A percentile compares a stretch with the other conserved stretches of the same genome.
Evolutionary conservation across 148 eudicot genomes (phyloP).

Genomic region (Diospyros kaki): DNA sequence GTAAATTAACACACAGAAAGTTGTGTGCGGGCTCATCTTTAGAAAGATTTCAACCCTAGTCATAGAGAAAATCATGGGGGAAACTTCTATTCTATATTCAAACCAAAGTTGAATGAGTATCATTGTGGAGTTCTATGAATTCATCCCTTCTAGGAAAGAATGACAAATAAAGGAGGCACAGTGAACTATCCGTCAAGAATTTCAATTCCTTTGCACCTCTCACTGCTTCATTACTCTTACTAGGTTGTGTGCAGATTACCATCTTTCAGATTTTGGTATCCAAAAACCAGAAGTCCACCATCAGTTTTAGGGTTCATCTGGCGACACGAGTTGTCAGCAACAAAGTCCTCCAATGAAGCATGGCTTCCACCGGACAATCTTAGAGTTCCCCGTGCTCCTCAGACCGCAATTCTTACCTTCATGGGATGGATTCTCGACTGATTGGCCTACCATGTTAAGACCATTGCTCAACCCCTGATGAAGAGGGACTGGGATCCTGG

Average conservation of each 20-base stretch:
- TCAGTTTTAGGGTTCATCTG: slow-evolving; percentile 22
- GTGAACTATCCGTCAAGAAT: neutral
- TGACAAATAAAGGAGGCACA: neutral
- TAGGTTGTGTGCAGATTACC: slow-evolving; percentile 11
- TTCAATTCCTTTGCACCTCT: neutral
- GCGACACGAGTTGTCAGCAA: slow-evolving; percentile 11
- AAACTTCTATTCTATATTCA: neutral
- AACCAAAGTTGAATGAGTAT: neutral
- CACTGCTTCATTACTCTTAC: neutral
- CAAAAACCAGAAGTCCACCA: slow-evolving; percentile 25
- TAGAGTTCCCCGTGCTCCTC: slow-evolving; percentile 27
- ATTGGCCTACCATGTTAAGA: slow-evolving; percentile 26
- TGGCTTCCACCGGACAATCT: slow-evolving; percentile 26
- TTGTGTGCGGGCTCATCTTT: too few species aligned
- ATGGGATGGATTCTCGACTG: slow-evolving; percentile 28
- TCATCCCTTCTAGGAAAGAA: slow-evolving; percentile 2
- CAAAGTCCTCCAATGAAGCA: slow-evolving; percentile 22
- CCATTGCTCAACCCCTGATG: slow-evolving; percentile 29
- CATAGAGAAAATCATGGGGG: neutral
- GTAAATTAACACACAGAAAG: too few species aligned
- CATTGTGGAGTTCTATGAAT: neutral
- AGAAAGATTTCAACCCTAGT: too few species aligned
- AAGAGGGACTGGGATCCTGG: slow-evolving; percentile 25
- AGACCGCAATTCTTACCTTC: slow-evolving; percentile 25
- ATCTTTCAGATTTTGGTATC: slow-evolving; percentile 17